Evolutionary conservation across 2,329 filamentous ascomycete genomes (phyloP), one percentile per base, ranked within the genome.

Genomic region (Fusarium irregulare): DNA sequence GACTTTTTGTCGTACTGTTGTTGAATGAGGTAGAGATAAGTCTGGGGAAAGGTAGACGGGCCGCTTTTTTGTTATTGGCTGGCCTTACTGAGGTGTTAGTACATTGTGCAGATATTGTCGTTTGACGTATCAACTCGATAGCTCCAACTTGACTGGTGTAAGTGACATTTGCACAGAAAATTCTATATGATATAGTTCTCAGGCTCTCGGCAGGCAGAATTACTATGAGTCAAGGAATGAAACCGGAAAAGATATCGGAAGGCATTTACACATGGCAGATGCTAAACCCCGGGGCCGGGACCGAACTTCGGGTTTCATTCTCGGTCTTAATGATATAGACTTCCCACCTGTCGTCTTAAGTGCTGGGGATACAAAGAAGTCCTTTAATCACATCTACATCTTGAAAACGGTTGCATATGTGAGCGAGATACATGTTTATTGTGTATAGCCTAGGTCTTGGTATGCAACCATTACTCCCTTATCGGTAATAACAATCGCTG

Each of bases 261-360:
- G 18, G 13, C 44, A 34, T 12, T 25, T 12, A 18, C n/a, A 23
- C 8, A 27, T 8, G 12, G 16, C 13, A 30, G 28, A 8, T 12
- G 23, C 37, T 53, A 45, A 62, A 32, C 20, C 2, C 56, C 64
- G 44, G 44, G 56, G 18, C 42, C 48, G 51, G 21, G 44, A 20
- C 60, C 63, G 62, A 70, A 42, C 37, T 25, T 46, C 67, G 67
- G 66, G 9, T 16, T 56, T 56, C 28, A n/a, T 45, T n/a, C 32
- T 66, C 61, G 50, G 67, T n/a, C 30, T 50, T 64, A 34, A 55
- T 7, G 20, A 28, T 16, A 27, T 20, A 11, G 18, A 2, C 41
- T 27, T 30, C 12, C 4, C 25, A 32, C 7, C 11, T 18, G 16
- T 11, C 32, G 20, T 44, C 7, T 46, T 46, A 44, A 37, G 18